Base-by-base conservation (phyloP, 179 eudicot genomes). In the Spinacia oleracea region DNA sequence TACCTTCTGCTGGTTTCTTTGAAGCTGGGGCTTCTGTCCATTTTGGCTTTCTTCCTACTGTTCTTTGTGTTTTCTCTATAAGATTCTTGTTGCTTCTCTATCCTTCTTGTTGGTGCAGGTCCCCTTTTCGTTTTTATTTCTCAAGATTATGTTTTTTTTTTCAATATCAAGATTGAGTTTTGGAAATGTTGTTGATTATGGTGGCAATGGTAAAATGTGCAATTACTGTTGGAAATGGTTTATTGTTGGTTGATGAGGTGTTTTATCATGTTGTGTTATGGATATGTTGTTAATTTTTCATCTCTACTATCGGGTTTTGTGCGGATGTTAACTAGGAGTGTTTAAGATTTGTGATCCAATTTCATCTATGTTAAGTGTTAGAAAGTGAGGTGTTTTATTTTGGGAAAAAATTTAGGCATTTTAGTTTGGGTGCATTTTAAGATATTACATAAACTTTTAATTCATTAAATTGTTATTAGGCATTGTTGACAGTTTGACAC, bases 91-190 rank as follows among this genome's bases (percentile, higher is more conserved):
- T 16, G 93, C 98, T 45, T 94, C 98, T 34, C 89, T 94, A 66
- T 94, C 98, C 45, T 94, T 94, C 72, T 90, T 88, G 87, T 87
- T 93, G 73, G 97, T n/a, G 98, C 81, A 88, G 98, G 95, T 88
- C 48, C 7, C 48, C 56, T 38, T 31, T n/a, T 60, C 35, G 35
- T 63, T 50, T 62, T 20, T 38, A 9, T 10, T 71, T 45, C 59
- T 0, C 14, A 4, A 53, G 42, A 38, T 23, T 34, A 48, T 18
- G 43, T 9, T 53, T 31, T 50, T 23, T 58, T 14, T 43, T 15
- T n/a, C n/a, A n/a, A n/a, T n/a, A 0, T 46, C 40, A 48, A 27
- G 56, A 23, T 71, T 71, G 74, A 27, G 42, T 27, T 32, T 14
- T 46, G 48, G 21, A 6, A 5, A 23, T 70, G 3, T 69, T 40